phyloP scores from a whole-genome alignment of 495 filamentous ascomycete genomes.

The Pyronema domesticum region DNA sequence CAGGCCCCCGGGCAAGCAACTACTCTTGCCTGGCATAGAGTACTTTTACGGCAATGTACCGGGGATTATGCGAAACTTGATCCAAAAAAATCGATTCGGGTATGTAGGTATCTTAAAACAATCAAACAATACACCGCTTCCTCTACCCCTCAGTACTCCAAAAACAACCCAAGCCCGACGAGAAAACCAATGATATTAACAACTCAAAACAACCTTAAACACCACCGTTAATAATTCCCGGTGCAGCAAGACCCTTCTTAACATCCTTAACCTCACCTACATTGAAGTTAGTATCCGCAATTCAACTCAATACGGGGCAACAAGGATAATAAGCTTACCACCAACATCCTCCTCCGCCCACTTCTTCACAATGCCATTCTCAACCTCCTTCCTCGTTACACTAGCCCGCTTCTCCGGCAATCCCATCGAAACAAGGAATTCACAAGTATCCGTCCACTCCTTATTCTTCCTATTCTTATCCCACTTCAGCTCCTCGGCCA shows the following conservation, averaged over 20 bases:
- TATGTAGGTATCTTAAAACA: no score
- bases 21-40: no score
- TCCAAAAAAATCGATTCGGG: no score
- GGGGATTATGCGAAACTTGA: no score
- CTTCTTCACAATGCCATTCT: constrained; percentile 14
- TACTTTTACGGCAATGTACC: no score
- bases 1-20: no score
- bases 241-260: neutral
- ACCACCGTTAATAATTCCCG: neutral
- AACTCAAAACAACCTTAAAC: neutral
- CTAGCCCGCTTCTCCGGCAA: constrained; percentile 42
- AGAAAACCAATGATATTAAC: no score
- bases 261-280: neutral
- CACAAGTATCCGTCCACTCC: constrained; percentile 67
- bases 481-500: constrained; percentile 81
- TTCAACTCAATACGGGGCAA: neutral
- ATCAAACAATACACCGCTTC: no score
- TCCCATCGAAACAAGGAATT: constrained; percentile 53
- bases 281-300: neutral
- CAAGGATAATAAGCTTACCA: neutral
- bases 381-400: constrained; percentile 45
- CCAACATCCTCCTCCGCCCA: constrained; percentile 17
- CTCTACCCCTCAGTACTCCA: no score
- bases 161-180: no score
- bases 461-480: constrained; percentile 49